These are phyloP conservation scores for Pythium rishiriense DNA, from an alignment of 352 stramenopile species.

Conservation along the genomic window DNA sequence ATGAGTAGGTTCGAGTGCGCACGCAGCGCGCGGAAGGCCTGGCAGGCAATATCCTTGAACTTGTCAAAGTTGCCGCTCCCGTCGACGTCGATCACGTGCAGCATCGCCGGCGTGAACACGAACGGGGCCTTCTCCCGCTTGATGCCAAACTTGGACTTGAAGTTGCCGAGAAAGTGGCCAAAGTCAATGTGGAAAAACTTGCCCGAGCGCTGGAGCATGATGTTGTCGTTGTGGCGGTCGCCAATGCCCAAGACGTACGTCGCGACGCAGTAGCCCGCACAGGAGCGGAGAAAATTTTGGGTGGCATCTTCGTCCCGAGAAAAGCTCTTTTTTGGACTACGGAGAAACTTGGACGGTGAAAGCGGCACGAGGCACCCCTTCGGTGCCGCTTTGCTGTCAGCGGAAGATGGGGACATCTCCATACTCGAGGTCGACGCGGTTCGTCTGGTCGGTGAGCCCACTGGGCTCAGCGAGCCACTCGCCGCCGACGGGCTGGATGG, in stretches of 20 bases:
- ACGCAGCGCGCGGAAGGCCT: constrained; percentile 75
- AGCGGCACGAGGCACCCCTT: constrained; percentile 46
- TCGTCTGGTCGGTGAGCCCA: neutral
- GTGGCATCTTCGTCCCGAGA: constrained; percentile 53
- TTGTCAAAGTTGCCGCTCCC: constrained; percentile 69
- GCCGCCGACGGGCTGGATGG: neutral
- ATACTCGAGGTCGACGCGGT: neutral
- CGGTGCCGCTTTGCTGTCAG: constrained; percentile 20
- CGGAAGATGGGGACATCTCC: neutral
- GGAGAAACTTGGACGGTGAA: constrained; percentile 40
- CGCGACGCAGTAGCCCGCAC: constrained; percentile 92
- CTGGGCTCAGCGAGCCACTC: neutral
- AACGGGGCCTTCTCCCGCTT: constrained; percentile 91
- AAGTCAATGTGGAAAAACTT: constrained; percentile 98
- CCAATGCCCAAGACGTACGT: constrained; percentile 94
- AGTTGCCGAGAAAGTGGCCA: constrained; percentile 95
- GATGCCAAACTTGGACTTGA: constrained; percentile 92
- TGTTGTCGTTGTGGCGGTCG: constrained; percentile 94
- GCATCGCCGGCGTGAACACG: constrained; percentile 92
- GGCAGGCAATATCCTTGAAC: constrained; percentile 69
- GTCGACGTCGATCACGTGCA: constrained; percentile 80
- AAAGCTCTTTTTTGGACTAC: constrained; percentile 32
- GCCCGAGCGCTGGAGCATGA: constrained; percentile 93
- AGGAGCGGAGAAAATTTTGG: constrained; percentile 90
- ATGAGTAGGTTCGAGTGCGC: constrained; percentile 81